Evolutionary conservation across 345 rosid species (phyloP).

Genomic region (Populus tremula): DNA sequence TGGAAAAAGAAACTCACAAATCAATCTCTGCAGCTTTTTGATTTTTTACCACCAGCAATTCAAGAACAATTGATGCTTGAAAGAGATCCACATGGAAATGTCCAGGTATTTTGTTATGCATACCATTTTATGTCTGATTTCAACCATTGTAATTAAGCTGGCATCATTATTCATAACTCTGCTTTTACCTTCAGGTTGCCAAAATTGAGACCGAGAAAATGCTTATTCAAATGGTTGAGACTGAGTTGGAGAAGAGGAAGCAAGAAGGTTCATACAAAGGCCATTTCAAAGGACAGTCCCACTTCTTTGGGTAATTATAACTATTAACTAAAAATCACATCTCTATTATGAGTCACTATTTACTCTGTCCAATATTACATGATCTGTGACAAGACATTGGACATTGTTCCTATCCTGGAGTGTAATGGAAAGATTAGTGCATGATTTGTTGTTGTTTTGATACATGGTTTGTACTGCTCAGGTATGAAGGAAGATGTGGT

Average conservation of each 20-base stretch:
- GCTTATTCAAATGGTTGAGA: slow-evolving; percentile 98
- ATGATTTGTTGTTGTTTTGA: background rate
- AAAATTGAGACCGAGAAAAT: slow-evolving; percentile 98
- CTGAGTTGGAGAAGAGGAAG: slow-evolving; percentile 82
- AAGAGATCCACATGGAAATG: slow-evolving; percentile 99
- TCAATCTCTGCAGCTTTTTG: slow-evolving; percentile 70
- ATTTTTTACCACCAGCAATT: slow-evolving; percentile 76
- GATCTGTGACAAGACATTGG: background rate
- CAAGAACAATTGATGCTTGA: slow-evolving; percentile 95
- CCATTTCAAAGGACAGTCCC: slow-evolving; percentile 79
- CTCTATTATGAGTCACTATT: background rate
- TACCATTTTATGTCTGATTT: slow-evolving; percentile 1
- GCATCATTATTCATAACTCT: background rate
- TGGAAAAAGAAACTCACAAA: slow-evolving; percentile 81
- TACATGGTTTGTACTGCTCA: slow-evolving; percentile 26
- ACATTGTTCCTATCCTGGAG: background rate
- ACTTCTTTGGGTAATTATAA: slow-evolving; percentile 77
- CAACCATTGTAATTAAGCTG: background rate
- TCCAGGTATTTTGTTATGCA: slow-evolving; percentile 56
- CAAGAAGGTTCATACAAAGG: slow-evolving; percentile 60
- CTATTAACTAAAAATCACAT: background rate
- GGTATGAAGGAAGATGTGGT: slow-evolving; percentile 98
- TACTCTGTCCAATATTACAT: background rate
- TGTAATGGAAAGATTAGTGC: background rate
- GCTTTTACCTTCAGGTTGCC: slow-evolving; percentile 56